phyloP scores from a whole-genome alignment of 352 stramenopile species.

The Phytophthora aleatoria region DNA sequence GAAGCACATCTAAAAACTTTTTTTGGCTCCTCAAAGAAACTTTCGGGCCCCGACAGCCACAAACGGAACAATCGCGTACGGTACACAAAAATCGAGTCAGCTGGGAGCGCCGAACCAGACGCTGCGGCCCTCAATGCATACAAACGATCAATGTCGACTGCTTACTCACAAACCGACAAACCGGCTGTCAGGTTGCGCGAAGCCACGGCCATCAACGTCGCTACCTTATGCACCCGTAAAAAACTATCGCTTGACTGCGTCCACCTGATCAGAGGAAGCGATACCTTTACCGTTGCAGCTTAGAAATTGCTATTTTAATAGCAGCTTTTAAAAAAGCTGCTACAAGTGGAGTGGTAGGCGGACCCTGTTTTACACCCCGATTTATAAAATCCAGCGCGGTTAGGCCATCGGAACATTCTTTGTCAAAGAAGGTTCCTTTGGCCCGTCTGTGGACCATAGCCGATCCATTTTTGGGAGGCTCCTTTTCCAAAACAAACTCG shows the following conservation, averaged over 20 bases:
- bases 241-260: conserved; percentile 1
- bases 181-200: conserved; percentile 22
- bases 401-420: conserved; percentile 23
- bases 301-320: background rate
- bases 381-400: conserved; percentile 17
- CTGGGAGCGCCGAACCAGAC: conserved; percentile 27
- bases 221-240: conserved; percentile 17
- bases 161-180: conserved; percentile 16
- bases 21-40: too few relatives aligned
- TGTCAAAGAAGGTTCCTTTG: conserved; percentile 27
- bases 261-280: background rate
- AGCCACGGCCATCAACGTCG: conserved; percentile 17
- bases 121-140: conserved; percentile 9
- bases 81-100: conserved; percentile 21
- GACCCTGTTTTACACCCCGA: conserved; percentile 13
- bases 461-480: conserved; percentile 6
- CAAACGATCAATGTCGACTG: conserved; percentile 6
- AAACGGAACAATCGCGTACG: background rate
- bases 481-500: conserved; percentile 11
- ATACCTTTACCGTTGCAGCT: background rate
- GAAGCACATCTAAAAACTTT: too few relatives aligned
- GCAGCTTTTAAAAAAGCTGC: background rate
- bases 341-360: background rate
- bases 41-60: conserved; percentile 7
- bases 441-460: conserved; percentile 12